Evolutionary conservation across 2,329 filamentous ascomycete genomes (phyloP).

Genomic region (Pestalotiopsis sp.): DNA sequence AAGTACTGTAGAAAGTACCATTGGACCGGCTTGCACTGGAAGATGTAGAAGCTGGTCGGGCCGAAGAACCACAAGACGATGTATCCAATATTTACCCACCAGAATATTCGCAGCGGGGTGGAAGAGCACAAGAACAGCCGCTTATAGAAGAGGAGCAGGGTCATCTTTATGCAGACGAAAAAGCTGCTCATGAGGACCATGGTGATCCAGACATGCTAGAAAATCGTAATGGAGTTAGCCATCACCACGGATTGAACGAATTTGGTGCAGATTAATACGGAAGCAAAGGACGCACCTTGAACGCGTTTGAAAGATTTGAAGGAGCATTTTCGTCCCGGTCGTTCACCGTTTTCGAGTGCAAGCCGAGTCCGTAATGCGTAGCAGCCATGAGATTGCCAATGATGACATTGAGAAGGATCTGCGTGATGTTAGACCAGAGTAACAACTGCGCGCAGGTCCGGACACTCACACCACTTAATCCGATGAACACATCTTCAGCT

Average conservation of each 20-base stretch:
- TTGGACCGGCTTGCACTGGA: conserved; percentile 25
- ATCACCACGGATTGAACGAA: not conserved
- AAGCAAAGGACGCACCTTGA: not conserved
- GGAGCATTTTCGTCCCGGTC: not conserved
- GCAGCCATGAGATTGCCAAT: not conserved
- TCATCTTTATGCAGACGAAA: conserved; percentile 27
- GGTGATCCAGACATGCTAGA: conserved; percentile 29
- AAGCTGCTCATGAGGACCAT: conserved; percentile 29
- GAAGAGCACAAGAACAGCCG: conserved; percentile 24
- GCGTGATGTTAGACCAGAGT: not conserved
- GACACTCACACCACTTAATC: conserved; percentile 24
- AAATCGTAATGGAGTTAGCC: not conserved
- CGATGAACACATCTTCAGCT: conserved; percentile 23
- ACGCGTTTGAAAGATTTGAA: not conserved
- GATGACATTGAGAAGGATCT: not conserved
- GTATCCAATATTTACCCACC: conserved; percentile 27
- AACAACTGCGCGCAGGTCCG: too few species aligned
- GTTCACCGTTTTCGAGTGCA: not conserved
- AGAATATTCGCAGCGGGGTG: conserved; percentile 23
- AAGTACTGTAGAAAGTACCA: conserved; percentile 29
- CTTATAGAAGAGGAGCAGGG: conserved; percentile 28
- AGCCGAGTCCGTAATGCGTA: not conserved
- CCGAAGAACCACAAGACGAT: conserved; percentile 27
- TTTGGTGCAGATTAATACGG: not conserved
- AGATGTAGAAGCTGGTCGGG: conserved; percentile 26